Evolutionary conservation across 2,329 filamentous ascomycete species (phyloP), one percentile per base, ranked within the genome.

Genomic region (Hysterium pulicare): DNA sequence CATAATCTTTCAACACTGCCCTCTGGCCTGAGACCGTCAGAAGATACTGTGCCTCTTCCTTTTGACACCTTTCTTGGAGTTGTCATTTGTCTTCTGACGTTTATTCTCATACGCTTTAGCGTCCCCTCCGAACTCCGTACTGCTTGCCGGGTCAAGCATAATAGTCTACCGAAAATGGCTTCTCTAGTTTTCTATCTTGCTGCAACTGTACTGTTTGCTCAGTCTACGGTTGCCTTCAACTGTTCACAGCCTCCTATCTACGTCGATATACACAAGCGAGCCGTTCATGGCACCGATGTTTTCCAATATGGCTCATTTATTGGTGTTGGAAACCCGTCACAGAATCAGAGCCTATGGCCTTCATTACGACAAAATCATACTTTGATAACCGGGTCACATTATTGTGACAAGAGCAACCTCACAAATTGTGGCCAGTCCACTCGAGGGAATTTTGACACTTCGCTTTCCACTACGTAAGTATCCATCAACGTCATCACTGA

Each of bases 301-400:
- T 66, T 68, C 36, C 69, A 71, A 42, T 72, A 72, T 58, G 70
- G 70, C 36, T 66, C 68, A 2, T 72, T 72, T 54, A 67, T 71
- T 24, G 70, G 70, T 16, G 55, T 71, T 7, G 70, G 69, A 7
- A 62, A 62, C 6, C 66, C 67, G 17, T 62, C 68, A 47, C 69
- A 72, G 45, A 73, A 73, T 45, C 63, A 71, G 38, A 71, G 68
- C 35, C 50, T 71, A 13, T 71, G 68, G 68, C 69, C 69, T 4
- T 69, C 68, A 20, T 47, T 73, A 44, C 49, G 55, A 23, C 59
- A 67, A 33, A 72, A 72, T 44, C 67, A 71, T 43, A 71, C 68
- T 9, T 66, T 63, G 0, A 64, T 72, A 21, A 61, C 67, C 3
- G 53, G 58, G 15, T 46, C 46, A 5, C 45, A 53, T 19, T 72